Conservation (phyloP, 768 basidiomycete species). For the Phylloporus sp. region DNA sequence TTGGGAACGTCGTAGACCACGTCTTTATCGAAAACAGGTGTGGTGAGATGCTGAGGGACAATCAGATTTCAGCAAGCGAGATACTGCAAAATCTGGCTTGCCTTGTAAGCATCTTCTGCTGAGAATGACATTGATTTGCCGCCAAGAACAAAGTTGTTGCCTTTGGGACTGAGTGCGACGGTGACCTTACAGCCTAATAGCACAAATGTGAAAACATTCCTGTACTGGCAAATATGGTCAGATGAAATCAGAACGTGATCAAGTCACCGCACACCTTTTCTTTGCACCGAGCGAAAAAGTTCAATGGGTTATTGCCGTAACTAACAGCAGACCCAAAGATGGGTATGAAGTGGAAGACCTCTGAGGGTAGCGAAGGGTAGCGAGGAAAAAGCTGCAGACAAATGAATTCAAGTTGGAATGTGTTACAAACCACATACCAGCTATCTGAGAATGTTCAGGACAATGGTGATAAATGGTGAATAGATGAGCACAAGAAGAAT, state of each 20-base stretch:
- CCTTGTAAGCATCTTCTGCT: slow-evolving; percentile 96
- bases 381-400: slow-evolving; percentile 55
- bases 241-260: not conserved
- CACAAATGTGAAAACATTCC: slow-evolving; percentile 95
- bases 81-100: slow-evolving; percentile 29
- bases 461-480: slow-evolving; percentile 59
- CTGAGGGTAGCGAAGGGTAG: slow-evolving; percentile 71
- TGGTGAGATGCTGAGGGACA: slow-evolving; percentile 69
- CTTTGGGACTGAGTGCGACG: slow-evolving; percentile 84
- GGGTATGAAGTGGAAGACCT: slow-evolving; percentile 92
- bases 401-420: not conserved
- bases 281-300: slow-evolving; percentile 74
- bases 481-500: slow-evolving; percentile 49
- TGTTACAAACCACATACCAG: slow-evolving; percentile 44
- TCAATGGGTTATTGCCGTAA: slow-evolving; percentile 91
- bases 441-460: slow-evolving; percentile 75
- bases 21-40: slow-evolving; percentile 93
- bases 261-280: slow-evolving; percentile 57
- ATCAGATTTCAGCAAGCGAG: not conserved
- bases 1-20: slow-evolving; percentile 98
- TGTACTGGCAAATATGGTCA: slow-evolving; percentile 56
- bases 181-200: slow-evolving; percentile 87
- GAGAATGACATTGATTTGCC: slow-evolving; percentile 90
- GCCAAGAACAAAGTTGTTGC: slow-evolving; percentile 91
- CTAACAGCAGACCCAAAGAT: slow-evolving; percentile 81